Base-by-base conservation (phyloP, 305 asterid genomes). In the Fraxinus nigra region DNA sequence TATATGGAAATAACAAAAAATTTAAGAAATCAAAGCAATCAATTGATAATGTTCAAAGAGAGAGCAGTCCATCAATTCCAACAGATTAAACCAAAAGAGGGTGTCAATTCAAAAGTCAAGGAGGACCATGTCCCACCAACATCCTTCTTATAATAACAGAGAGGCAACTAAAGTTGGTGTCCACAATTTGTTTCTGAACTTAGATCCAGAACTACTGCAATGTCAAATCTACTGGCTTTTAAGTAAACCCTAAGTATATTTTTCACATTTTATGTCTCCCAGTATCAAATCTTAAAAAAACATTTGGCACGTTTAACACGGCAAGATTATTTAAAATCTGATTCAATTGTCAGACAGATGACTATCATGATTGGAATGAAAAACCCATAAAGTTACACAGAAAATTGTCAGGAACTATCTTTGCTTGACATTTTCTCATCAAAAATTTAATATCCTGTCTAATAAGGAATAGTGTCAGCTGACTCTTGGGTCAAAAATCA, bases 1-100 rank as follows among this genome's bases (percentile, higher is more conserved):
- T 28, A 28, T 30, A 28, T 4, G 18, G 4, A 67, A 67, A 28
- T 28, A 28, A 67, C 38, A 67, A 18, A 30, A 28, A 28, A 14
- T 43, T 77, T 46, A 75, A 74, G 32, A 56, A 80, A 69, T 54
- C 75, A 67, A 32, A 79, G 78, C 43, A 40, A 84, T 33, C 38
- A 77, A 79, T 54, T 54, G 81, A 75, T 76, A 40, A 20, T 70
- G 24, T 26, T 76, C 67, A 74, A 26, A 46, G 13, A 38, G 38
- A 63, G 7, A 32, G 46, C 48, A 22, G 72, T 24, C 5, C 35
- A 7, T 6, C n/a, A 26, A 59, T n/a, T 56, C 22, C n/a, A 65
- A 20, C 82, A 28, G 13, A 77, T 16, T 26, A 63, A 54, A n/a
- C 65, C 26, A n/a, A 54, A 54, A n/a, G 65, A n/a, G 26, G 26